Evolutionary conservation across 495 filamentous ascomycete genomes (phyloP), one percentile per base, ranked within the genome.

Genomic region (Xeromyces bisporus): DNA sequence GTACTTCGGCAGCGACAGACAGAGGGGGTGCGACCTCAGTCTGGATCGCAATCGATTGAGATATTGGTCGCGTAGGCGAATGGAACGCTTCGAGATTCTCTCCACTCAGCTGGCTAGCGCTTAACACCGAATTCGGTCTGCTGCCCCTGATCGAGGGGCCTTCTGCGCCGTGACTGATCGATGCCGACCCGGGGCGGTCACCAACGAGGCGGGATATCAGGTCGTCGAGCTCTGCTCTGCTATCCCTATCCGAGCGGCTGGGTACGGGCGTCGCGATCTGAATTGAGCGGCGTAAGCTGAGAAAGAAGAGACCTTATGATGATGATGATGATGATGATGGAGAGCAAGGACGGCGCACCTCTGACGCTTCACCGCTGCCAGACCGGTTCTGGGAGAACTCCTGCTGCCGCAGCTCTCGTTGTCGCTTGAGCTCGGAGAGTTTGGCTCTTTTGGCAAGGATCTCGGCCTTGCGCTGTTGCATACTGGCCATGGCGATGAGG

Each of bases 391-490:
- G 65, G 24, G 62, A 67, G 40, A 75, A 70, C 51, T 89, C 82
- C 51, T 64, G 77, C 38, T 75, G 70, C 29, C 85, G 67, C 27
- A 84, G 61, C 52, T 87, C 81, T 39, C 86, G 72, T 48, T 93
- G 85, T 34, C 81, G 72, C 55, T 93, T 93, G 40, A 99, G 69
- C 66, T 96, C 91, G 16, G 77, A 86, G 42, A 99, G 82, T 63
- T 80, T 92, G 18, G 84, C 86, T 60, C 75, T 77, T 58, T 96
- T 99, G 38, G 80, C 83, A 27, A 83, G 59, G 44, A 99, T 91
- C 60, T 96, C 89, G 60, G 89, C 84, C 58, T 77, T 77, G 39
- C 85, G 76, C 62, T 82, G 75, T 59, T 86, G 78, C 67, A 84
- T 80, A 26, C 48, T 45, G 29, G 56, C 53, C 53, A 57, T 59